Conservation (phyloP, 2,329 filamentous ascomycete genomes). For the Lecanicillium sp. region DNA sequence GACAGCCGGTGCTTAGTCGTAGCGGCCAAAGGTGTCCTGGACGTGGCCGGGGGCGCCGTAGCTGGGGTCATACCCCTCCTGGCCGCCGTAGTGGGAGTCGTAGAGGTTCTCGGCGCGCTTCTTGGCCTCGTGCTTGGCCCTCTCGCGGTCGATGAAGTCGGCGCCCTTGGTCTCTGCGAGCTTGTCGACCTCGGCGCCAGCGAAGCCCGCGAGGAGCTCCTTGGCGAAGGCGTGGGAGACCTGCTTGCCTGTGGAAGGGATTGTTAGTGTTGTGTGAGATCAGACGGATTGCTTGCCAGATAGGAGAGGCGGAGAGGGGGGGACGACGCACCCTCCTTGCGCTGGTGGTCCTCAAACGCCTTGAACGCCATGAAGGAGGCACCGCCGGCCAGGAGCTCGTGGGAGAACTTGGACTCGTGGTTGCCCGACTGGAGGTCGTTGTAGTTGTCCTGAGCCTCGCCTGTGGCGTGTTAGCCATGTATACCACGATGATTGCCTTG, state of each 20-base stretch:
- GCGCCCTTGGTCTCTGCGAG: conserved; percentile 66
- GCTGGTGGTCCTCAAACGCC: conserved; percentile 70
- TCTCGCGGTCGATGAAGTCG: conserved; percentile 51
- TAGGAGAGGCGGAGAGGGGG: too few relatives aligned
- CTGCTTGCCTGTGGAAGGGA: conserved; percentile 32
- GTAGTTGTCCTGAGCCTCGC: conserved; percentile 14
- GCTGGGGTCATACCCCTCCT: conserved; percentile 48
- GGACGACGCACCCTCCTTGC: conserved; percentile 52
- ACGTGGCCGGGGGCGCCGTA: conserved; percentile 7
- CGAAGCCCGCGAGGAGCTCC: conserved; percentile 66
- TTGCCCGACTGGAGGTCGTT: conserved; percentile 36
- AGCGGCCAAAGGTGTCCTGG: conserved; percentile 2
- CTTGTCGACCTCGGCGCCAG: conserved; percentile 70
- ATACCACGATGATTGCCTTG: too few relatives aligned
- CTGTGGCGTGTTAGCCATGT: conserved; percentile 1
- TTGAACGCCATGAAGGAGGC: conserved; percentile 78
- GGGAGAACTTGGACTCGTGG: conserved; percentile 59
- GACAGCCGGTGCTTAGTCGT: background rate
- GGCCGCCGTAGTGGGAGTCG: conserved; percentile 52
- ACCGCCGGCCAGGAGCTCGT: conserved; percentile 70
- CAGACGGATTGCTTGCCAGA: background rate
- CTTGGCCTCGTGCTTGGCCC: conserved; percentile 53
- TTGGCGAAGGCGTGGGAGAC: conserved; percentile 72
- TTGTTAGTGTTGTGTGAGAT: background rate
- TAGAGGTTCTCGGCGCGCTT: conserved; percentile 55